Evolutionary conservation across 1,284 basidiomycete species (phyloP), one percentile per base, ranked within the genome.

Genomic region (Apiotrichum gamsii): DNA sequence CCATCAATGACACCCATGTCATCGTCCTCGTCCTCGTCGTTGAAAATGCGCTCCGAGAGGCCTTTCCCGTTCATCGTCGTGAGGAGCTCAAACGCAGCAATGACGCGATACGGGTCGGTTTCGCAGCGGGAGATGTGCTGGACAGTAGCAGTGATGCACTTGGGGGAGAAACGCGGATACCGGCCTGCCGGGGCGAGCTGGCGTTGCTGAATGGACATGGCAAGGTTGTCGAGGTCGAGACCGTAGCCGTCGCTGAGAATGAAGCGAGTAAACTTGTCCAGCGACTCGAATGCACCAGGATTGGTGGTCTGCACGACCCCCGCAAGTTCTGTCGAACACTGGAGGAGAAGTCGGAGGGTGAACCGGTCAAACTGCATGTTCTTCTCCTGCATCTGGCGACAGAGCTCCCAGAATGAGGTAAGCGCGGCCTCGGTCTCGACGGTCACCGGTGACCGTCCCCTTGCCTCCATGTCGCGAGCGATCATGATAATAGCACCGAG

Each of bases 11-110:
- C 15, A 13, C 18, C 14, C 25, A 28, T 28, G n/a, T n/a, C n/a
- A 19, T 47, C 51, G 11, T 56, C 54, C 2, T 48, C 54, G 10
- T 52, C 54, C 21, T 49, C 46, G 5, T 52, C 51, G 14, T 42
- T 31, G 5, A 42, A 6, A 11, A 28, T 6, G 25, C 11, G 11
- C 8, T 33, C 29, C 13, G 23, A 29, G n/a, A 44, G 43, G 20
- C 42, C 39, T 19, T 25, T 29, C 16, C 32, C 18, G 34, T 39
- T 28, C 16, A 16, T 44, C 25, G 36, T 28, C n/a, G 19, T 48
- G 10, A 56, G 32, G 11, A 52, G 34, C 19, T 56, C 54, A 18
- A 47, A 52, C 13, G 43, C 43, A 2, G 51, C 36, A 20, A 52
- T 30, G 6, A 56, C 38, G 4, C 39, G 43, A 24, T 47, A 37